phyloP scores from a whole-genome alignment of 2,329 filamentous ascomycete species.

The Fusarium pseudograminearum region DNA sequence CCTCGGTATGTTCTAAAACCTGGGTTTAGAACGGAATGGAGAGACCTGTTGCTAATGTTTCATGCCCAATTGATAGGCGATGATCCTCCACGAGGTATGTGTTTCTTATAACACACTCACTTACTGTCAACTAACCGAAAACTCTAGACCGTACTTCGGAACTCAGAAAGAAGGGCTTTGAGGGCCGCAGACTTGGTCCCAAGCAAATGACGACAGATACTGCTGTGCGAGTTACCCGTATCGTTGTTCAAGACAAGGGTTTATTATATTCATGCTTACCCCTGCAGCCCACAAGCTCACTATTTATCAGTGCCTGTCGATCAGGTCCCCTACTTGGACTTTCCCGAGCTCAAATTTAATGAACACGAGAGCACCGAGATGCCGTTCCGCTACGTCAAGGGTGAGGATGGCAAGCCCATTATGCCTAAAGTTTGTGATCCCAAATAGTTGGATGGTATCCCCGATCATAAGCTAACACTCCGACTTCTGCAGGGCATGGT shows the following conservation, averaged over 20 bases:
- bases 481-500: constrained; percentile 80
- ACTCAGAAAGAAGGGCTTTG: constrained; percentile 91
- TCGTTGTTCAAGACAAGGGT: constrained; percentile 89
- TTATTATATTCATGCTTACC: constrained; percentile 47
- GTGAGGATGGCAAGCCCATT: constrained; percentile 78
- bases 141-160: constrained; percentile 91
- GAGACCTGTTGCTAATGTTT: constrained; percentile 26
- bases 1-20: constrained; percentile 70
- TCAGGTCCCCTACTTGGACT: constrained; percentile 84
- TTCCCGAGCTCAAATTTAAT: constrained; percentile 89
- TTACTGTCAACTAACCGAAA: constrained; percentile 25
- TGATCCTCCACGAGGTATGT: constrained; percentile 88
- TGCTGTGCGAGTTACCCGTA: constrained; percentile 90
- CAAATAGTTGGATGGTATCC: too few species aligned
- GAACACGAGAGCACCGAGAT: constrained; percentile 95
- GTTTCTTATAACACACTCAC: constrained; percentile 1
- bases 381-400: constrained; percentile 96
- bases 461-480: constrained; percentile 41
- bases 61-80: constrained; percentile 70
- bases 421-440: constrained; percentile 80
- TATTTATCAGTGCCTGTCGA: constrained; percentile 74
- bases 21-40: not conserved
- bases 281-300: constrained; percentile 17
- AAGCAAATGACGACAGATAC: constrained; percentile 99
- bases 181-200: constrained; percentile 86